Base-by-base conservation (phyloP, 2,329 filamentous ascomycete species). In the Myriosclerotinia curreyana region DNA sequence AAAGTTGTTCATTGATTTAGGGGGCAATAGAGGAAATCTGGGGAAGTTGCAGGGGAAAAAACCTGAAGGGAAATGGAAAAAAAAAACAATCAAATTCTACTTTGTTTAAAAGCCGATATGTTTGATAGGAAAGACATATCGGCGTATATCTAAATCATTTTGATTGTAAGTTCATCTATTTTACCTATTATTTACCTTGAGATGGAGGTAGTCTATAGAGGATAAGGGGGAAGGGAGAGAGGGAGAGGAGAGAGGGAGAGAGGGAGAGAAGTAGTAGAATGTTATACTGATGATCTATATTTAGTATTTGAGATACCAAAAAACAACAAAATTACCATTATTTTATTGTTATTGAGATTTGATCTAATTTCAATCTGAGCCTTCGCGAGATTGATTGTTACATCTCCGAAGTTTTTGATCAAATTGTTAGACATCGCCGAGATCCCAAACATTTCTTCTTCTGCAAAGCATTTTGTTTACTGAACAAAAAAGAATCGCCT, bases 61-160 rank as follows among this genome's bases (percentile, higher is more conserved):
- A 31, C 28, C 28, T 48, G 28, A 28, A 58, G n/a, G 55, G n/a
- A 25, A 25, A 20, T 58, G 20, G 20, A 31, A 48, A 48, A 55
- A 48, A n/a, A n/a, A n/a, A n/a, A n/a, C n/a, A n/a, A 9, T 31
- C 28, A 25, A 25, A 17, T 20, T 22, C 40, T 48, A 22, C 42
- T 58, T 34, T 17, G 36, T 48, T 22, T 34, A 58, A 58, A 60
- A 42, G 62, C 62, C 62, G 62, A 64, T 64, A 40, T 64, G 62
- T 64, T 40, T 46, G 44, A 42, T 46, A 42, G 46, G 42, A 36
- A 55, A 53, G 40, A 54, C 61, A 61, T 53, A 44, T 66, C 64
- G 64, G 64, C 64, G 64, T 54, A 49, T 51, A n/a, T 49, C n/a
- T 42, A 64, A 59, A 58, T 60, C 55, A 56, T 40, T 46, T 28